phyloP scores from a whole-genome alignment of 2,329 filamentous ascomycete genomes.

The Ophiostoma perfectum region DNA sequence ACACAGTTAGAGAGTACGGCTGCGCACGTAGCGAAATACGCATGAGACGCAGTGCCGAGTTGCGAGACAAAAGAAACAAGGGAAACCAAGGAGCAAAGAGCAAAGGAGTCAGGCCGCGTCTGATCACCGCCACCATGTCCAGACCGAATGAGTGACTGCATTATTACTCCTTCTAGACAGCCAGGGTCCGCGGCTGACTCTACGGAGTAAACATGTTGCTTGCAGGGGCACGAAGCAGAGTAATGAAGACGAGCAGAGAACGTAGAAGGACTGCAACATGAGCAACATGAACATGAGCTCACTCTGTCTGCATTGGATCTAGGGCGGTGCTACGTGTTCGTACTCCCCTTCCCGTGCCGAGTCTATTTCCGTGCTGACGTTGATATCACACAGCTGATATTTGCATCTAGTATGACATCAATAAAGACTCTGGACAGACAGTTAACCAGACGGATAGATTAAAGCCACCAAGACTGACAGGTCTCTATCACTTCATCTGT shows the following conservation, averaged over 20 bases:
- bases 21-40: too few relatives aligned
- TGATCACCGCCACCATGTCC: not conserved
- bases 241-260: not conserved
- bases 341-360: not conserved
- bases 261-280: not conserved
- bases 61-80: not conserved
- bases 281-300: conserved; percentile 2
- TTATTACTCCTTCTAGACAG: not conserved
- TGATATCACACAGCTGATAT: not conserved
- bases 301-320: not conserved
- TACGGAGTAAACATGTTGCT: not conserved
- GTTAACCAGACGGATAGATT: not conserved
- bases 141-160: not conserved
- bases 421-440: not conserved
- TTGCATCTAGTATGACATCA: not conserved
- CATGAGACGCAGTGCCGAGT: too few relatives aligned
- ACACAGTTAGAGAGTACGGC: too few relatives aligned
- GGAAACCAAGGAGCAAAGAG: not conserved
- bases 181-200: not conserved
- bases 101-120: not conserved
- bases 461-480: conserved; percentile 7
- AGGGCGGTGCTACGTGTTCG: not conserved
- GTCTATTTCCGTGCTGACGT: not conserved
- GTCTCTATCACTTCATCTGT: not conserved
- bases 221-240: not conserved